phyloP scores from a whole-genome alignment of 2,329 filamentous ascomycete genomes.

The Xylariomycetidae sp. region DNA sequence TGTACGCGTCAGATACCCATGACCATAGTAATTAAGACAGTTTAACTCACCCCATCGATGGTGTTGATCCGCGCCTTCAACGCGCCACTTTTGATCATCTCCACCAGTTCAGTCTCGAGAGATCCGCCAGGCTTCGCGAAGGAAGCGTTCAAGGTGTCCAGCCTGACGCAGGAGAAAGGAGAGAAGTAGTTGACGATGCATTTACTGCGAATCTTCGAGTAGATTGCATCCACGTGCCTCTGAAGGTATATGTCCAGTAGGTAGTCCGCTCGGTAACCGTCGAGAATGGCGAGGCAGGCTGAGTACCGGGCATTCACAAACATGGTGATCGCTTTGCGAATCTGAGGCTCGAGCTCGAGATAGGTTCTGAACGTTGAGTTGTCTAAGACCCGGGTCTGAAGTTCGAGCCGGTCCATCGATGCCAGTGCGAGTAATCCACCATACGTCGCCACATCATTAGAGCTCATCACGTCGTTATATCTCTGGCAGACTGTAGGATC shows the following conservation, averaged over 20 bases:
- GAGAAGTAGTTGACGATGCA: constrained; percentile 91
- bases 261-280: constrained; percentile 78
- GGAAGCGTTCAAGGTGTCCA: constrained; percentile 71
- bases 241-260: constrained; percentile 85
- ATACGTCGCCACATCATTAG: constrained; percentile 89
- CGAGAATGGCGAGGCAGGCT: constrained; percentile 75
- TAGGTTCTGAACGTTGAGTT: constrained; percentile 78
- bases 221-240: constrained; percentile 65
- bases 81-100: constrained; percentile 68
- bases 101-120: constrained; percentile 70
- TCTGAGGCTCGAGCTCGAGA: constrained; percentile 88
- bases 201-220: constrained; percentile 75
- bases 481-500: constrained; percentile 40
- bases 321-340: constrained; percentile 82
- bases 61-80: constrained; percentile 80
- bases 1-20: no score
- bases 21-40: no score
- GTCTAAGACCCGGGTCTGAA: constrained; percentile 74
- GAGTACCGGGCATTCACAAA: constrained; percentile 92
- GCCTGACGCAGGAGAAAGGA: constrained; percentile 82
- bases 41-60: constrained; percentile 60
- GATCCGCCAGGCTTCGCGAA: constrained; percentile 62
- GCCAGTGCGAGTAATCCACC: constrained; percentile 87
- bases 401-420: constrained; percentile 74
- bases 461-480: constrained; percentile 68